These are phyloP conservation scores for Penicillium sp. DNA, from an alignment of 2,329 filamentous ascomycete species.

Conservation along the genomic window DNA sequence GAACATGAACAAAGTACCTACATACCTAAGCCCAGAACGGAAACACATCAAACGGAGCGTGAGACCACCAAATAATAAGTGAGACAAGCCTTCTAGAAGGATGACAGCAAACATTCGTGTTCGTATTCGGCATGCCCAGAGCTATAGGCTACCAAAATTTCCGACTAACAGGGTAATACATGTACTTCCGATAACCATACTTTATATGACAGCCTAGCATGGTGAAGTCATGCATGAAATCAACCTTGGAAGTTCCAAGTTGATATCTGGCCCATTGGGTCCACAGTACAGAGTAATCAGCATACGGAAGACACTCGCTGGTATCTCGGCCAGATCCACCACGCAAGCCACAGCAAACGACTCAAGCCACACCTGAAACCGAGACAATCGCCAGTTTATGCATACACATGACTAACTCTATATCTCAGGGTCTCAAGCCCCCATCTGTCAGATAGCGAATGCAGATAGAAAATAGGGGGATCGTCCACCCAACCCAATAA, in stretches of 20 bases:
- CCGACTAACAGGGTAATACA: no score
- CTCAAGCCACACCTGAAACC: background rate
- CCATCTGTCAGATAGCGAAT: background rate
- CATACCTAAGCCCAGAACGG: no score
- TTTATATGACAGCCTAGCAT: background rate
- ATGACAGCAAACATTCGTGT: background rate
- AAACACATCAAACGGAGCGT: background rate
- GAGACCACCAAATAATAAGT: background rate
- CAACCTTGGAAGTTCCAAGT: background rate
- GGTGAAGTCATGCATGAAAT: background rate
- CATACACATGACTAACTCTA: background rate
- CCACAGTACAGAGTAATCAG: no score
- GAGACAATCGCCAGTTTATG: background rate
- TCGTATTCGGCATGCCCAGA: background rate
- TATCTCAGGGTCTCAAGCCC: background rate
- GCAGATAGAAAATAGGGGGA: background rate
- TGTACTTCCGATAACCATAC: no score
- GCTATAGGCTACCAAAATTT: background rate
- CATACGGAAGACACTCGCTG: background rate
- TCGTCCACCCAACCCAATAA: background rate
- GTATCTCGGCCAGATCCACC: background rate
- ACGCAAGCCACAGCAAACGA: background rate
- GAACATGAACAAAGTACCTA: no score
- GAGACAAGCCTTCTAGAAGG: background rate
- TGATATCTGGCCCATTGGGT: no score